Evolutionary conservation across 1,284 basidiomycete species (phyloP).

Genomic region (Ceratobasidium papillatum): DNA sequence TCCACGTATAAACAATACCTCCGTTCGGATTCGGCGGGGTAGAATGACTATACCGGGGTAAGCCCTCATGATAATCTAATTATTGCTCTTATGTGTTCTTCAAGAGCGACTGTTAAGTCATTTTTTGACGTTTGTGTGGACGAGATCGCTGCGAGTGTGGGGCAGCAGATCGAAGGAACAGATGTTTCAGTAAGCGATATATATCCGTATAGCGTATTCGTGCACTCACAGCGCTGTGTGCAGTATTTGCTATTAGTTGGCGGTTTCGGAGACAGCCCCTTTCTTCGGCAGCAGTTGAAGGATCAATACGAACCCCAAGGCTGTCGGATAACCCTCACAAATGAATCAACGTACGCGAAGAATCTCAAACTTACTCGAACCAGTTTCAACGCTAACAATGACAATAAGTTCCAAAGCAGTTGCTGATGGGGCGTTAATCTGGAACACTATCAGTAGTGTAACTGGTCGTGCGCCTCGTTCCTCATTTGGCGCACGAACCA

Average conservation of each 20-base stretch:
- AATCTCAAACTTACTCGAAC: neutral
- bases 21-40: conserved; percentile 14
- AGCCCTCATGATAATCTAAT: neutral
- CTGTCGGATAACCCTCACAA: conserved; percentile 28
- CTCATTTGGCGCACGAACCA: conserved; percentile 16
- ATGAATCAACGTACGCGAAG: conserved; percentile 37
- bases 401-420: conserved; percentile 40
- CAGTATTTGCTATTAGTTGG: conserved; percentile 42
- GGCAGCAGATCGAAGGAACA: conserved; percentile 2
- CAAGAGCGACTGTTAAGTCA: conserved; percentile 14
- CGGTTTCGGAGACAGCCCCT: conserved; percentile 41
- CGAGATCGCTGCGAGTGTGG: conserved; percentile 11
- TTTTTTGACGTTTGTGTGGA: conserved; percentile 29
- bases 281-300: conserved; percentile 32
- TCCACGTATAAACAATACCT: conserved; percentile 9
- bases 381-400: neutral
- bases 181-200: conserved; percentile 1
- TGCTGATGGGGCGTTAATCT: conserved; percentile 42
- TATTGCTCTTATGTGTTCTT: no score
- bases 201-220: neutral
- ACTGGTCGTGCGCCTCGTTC: conserved; percentile 30
- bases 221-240: neutral
- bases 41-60: neutral
- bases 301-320: conserved; percentile 9
- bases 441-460: conserved; percentile 36